Evolutionary conservation across 2,329 filamentous ascomycete genomes (phyloP), one percentile per base, ranked within the genome.

Genomic region (Aspergillus amoenus): DNA sequence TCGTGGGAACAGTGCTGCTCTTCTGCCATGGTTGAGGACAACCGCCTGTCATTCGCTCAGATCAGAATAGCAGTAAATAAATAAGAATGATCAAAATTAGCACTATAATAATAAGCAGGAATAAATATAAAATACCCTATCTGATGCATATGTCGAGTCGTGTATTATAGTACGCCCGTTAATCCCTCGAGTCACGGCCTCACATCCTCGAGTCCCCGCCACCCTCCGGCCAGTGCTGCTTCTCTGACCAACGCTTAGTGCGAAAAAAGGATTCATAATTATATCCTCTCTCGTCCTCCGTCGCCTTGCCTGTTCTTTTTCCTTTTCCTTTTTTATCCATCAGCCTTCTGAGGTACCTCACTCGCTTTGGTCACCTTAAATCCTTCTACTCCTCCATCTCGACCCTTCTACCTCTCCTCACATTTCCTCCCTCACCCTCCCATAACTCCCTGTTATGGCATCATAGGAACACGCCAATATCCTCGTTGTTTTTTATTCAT

Each of bases 371-470:
- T 53, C 42, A 55, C 56, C 56, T 62, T 65, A 60, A 60, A 63
- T 59, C 59, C 61, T 64, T 67, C 64, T 63, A 64, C 66, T 68
- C 53, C 53, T 58, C 56, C 53, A 50, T 22, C 53, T 48, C 48
- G 27, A 43, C 37, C 58, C 61, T 66, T 66, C 64, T 55, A 56
- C 58, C 57, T 52, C 58, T 56, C 61, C 57, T 61, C 55, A 59
- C 57, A 45, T 61, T 58, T 56, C 55, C 58, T 58, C 61, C 50
- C 59, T 53, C 62, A 13, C 34, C 34, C 53, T 56, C 52, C 55
- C 57, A 57, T 60, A 57, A 59, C 59, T 47, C 47, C 55, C 59
- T 66, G 67, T 64, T 66, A 72, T 71, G 69, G 69, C 64, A 67
- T 56, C 63, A 63, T 71, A 66, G 66, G 60, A 56, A 61, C 61